A percentile compares a stretch with the other conserved stretches of the same genome.
phyloP scores from a whole-genome alignment of 805 yeast species.

The Kodamaea restingae region DNA sequence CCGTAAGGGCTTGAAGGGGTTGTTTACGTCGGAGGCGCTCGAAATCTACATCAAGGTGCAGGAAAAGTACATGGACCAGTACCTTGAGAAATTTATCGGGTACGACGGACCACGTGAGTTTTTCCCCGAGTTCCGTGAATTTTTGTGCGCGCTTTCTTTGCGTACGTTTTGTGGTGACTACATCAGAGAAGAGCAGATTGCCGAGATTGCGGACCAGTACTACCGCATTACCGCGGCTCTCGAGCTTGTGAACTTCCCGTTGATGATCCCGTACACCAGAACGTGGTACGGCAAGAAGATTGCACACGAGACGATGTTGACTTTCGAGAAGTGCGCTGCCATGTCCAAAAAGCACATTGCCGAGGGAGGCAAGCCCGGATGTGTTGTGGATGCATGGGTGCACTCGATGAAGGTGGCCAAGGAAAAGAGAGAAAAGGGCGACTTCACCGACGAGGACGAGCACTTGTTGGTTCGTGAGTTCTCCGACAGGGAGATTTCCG shows the following conservation, averaged over 20 bases:
- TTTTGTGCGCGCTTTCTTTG: constrained; percentile 89
- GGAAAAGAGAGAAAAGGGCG: constrained; percentile 44
- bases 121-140: constrained; percentile 93
- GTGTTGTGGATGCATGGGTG: constrained; percentile 97
- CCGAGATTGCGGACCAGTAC: constrained; percentile 86
- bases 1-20: constrained; percentile 83
- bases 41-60: constrained; percentile 79
- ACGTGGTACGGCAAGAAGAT: constrained; percentile 96
- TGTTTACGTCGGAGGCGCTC: constrained; percentile 81
- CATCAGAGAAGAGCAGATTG: constrained; percentile 87
- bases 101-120: constrained; percentile 65
- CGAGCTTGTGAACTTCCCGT: constrained; percentile 96
- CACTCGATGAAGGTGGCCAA: constrained; percentile 74
- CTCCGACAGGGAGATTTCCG: constrained; percentile 87
- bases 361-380: constrained; percentile 66
- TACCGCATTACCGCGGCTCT: constrained; percentile 91
- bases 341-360: constrained; percentile 75
- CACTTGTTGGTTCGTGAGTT: constrained; percentile 73
- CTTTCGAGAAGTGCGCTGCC: constrained; percentile 84
- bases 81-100: constrained; percentile 65
- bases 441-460: constrained; percentile 48
- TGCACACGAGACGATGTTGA: constrained; percentile 91
- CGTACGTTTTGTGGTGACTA: constrained; percentile 95
- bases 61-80: constrained; percentile 80
- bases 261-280: constrained; percentile 91